Evolutionary conservation across 2,329 filamentous ascomycete species (phyloP).

Genomic region (Epichloe brachyelytri): DNA sequence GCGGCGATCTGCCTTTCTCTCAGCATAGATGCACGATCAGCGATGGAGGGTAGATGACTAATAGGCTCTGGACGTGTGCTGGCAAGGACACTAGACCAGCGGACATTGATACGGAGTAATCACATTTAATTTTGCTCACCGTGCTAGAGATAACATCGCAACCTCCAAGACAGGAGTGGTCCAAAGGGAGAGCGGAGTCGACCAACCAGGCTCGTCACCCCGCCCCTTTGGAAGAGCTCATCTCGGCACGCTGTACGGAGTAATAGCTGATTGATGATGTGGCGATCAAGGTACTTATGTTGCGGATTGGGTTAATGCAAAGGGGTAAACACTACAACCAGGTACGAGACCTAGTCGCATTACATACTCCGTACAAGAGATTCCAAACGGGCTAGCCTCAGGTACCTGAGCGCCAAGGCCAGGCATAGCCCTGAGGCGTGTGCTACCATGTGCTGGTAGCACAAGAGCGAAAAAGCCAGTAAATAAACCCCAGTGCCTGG

Average conservation of each 20-base stretch:
- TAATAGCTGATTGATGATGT: no score
- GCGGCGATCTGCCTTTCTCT: no score
- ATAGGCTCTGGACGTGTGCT: no score
- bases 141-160: not conserved
- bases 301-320: not conserved
- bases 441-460: no score
- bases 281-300: no score
- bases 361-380: no score
- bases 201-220: not conserved
- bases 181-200: not conserved
- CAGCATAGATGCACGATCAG: no score
- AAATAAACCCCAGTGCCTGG: no score
- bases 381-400: slow-evolving; percentile 2
- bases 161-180: not conserved
- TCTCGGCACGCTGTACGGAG: no score
- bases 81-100: not conserved
- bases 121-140: not conserved
- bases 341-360: not conserved
- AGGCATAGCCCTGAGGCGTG: not conserved
- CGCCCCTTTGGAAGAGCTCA: no score
- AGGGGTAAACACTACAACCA: not conserved
- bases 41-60: no score
- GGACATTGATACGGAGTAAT: not conserved
- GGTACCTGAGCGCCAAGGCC: slow-evolving; percentile 3
- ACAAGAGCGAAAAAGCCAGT: no score